Percentiles rank a stretch among this genome's conserved stretches.
These are phyloP conservation scores for Wallacemonas sp. DNA, from an alignment of 208 protist species.

Conservation along the genomic window DNA sequence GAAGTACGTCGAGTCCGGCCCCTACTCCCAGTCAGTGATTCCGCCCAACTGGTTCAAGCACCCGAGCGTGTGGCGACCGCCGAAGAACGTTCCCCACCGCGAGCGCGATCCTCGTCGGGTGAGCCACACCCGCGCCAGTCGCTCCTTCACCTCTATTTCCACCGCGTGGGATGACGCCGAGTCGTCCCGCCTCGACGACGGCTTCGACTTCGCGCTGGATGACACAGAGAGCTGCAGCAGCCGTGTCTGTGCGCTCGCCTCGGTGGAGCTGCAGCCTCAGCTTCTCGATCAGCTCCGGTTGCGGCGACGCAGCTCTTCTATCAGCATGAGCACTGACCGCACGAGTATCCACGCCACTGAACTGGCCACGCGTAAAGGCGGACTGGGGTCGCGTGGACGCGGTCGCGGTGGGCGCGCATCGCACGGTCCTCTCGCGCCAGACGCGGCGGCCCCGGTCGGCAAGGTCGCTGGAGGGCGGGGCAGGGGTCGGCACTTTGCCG, in stretches of 20 bases:
- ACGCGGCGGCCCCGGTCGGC: neutral
- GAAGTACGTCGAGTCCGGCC: constrained; percentile 37
- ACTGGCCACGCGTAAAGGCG: neutral
- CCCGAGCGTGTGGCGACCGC: constrained; percentile 49
- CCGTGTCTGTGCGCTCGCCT: neutral
- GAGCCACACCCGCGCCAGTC: neutral
- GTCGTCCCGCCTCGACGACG: neutral
- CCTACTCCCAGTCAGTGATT: constrained; percentile 44
- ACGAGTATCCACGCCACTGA: neutral
- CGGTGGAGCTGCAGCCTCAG: constrained; percentile 8
- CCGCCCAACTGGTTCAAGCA: constrained; percentile 72
- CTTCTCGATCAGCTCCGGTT: neutral
- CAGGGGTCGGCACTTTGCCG: neutral
- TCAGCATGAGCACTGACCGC: constrained; percentile 5
- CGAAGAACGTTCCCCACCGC: constrained; percentile 26
- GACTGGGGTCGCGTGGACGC: neutral
- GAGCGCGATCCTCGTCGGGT: neutral
- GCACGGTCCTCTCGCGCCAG: neutral
- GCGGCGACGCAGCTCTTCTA: constrained; percentile 2
- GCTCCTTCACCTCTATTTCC: constrained; percentile 2
- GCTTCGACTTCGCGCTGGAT: neutral
- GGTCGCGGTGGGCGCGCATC: neutral
- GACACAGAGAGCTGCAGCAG: constrained; percentile 7
- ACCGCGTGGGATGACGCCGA: neutral
- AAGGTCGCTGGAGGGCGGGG: neutral